Evolutionary conservation across 306 rosid species (phyloP).

Genomic region (Prunus kanzakura): DNA sequence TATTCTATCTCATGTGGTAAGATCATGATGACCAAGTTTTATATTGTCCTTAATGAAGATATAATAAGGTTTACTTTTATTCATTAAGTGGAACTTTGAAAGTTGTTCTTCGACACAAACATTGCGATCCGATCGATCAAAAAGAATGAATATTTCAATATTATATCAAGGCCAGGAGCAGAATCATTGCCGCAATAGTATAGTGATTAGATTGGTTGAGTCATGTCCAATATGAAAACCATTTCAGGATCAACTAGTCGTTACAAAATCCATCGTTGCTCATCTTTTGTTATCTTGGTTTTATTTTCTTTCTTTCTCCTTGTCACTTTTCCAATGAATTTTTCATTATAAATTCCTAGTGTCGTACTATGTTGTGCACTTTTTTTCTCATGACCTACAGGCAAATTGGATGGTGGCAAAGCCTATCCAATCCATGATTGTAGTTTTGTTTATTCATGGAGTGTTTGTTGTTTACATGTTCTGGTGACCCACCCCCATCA

Average conservation of each 20-base stretch:
- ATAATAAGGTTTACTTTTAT: too few species aligned
- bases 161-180: background rate
- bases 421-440: background rate
- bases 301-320: background rate
- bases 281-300: background rate
- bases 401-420: constrained; percentile 11
- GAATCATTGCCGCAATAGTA: background rate
- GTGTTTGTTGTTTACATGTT: background rate
- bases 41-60: too few species aligned
- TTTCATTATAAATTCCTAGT: background rate
- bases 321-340: background rate
- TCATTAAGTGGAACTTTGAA: background rate
- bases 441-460: background rate
- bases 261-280: background rate
- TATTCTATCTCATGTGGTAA: too few species aligned
- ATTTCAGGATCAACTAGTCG: background rate
- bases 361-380: constrained; percentile 9
- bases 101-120: too few species aligned
- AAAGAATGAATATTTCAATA: background rate
- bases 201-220: constrained; percentile 1
- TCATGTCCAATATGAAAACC: background rate
- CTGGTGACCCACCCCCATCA: background rate
- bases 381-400: background rate
- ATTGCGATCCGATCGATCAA: background rate
- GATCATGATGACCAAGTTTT: too few species aligned